Conservation (phyloP, 2,329 filamentous ascomycete species). For the Fusarium mexicanum region DNA sequence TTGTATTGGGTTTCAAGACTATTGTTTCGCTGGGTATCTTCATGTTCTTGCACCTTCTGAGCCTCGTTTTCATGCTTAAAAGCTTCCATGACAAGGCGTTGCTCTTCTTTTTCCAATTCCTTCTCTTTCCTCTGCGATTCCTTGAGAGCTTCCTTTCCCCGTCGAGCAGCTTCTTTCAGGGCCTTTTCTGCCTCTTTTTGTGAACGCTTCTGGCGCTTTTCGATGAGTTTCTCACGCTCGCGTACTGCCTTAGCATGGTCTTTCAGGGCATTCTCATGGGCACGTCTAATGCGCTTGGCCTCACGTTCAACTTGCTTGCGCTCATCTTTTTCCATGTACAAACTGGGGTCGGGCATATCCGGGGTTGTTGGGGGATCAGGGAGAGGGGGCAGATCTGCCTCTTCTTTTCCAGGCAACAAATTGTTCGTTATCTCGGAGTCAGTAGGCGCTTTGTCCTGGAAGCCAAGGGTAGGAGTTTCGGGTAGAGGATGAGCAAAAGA, state of each 20-base stretch:
- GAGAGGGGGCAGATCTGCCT: conserved; percentile 45
- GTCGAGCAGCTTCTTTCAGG: conserved; percentile 39
- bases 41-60: conserved; percentile 18
- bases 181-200: conserved; percentile 51
- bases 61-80: conserved; percentile 16
- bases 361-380: conserved; percentile 60
- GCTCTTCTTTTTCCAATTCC: conserved; percentile 37
- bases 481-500: background rate
- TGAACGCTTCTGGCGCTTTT: conserved; percentile 60
- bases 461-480: background rate
- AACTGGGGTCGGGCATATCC: conserved; percentile 61
- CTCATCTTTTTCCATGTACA: conserved; percentile 70
- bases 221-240: conserved; percentile 68
- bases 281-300: conserved; percentile 68
- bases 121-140: conserved; percentile 45
- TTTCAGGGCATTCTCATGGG: conserved; percentile 73
- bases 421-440: background rate
- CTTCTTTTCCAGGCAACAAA: conserved; percentile 3
- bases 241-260: conserved; percentile 71
- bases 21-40: background rate
- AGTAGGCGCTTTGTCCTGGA: background rate
- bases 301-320: conserved; percentile 77
- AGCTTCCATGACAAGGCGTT: conserved; percentile 15
- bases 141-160: conserved; percentile 46
- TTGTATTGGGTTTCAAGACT: background rate